These are phyloP conservation scores for Balamuthia mandrillaris DNA, from an alignment of 208 protist genomes.

Conservation along the genomic window DNA sequence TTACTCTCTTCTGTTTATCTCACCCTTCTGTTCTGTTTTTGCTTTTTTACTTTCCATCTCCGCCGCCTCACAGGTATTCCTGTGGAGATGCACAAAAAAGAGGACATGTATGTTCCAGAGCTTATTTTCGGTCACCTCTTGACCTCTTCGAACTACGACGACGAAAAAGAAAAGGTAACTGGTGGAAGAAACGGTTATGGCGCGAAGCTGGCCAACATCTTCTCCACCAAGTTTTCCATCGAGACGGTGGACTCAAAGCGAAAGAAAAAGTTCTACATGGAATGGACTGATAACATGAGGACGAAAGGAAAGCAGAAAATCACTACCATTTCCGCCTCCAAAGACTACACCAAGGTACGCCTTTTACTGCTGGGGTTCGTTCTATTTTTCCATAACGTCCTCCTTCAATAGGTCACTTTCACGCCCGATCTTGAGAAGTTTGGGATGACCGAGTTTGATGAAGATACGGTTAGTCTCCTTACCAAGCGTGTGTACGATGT, in stretches of 20 bases:
- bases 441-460: slow-evolving; percentile 88
- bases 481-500: slow-evolving; percentile 97
- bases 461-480: slow-evolving; percentile 95
- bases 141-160: slow-evolving; percentile 98
- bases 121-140: slow-evolving; percentile 99
- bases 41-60: neutral
- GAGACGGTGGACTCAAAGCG: slow-evolving; percentile 88
- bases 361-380: too few relatives aligned
- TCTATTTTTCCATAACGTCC: too few relatives aligned
- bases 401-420: too few relatives aligned
- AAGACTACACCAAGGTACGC: slow-evolving; percentile 34
- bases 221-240: slow-evolving; percentile 93
- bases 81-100: slow-evolving; percentile 90
- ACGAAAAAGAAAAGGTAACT: slow-evolving; percentile 94
- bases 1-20: too few relatives aligned
- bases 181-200: slow-evolving; percentile 95
- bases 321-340: neutral
- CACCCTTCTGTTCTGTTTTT: neutral
- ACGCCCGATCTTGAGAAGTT: slow-evolving; percentile 95
- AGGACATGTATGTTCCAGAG: slow-evolving; percentile 98
- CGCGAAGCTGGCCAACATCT: slow-evolving; percentile 99
- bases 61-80: slow-evolving; percentile 78
- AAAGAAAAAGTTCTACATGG: slow-evolving; percentile 56
- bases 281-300: slow-evolving; percentile 33
- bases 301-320: neutral